These are phyloP conservation scores for Aegilops speltoides DNA, from an alignment of 176 grass and related monocot genomes.

Conservation along the genomic window DNA sequence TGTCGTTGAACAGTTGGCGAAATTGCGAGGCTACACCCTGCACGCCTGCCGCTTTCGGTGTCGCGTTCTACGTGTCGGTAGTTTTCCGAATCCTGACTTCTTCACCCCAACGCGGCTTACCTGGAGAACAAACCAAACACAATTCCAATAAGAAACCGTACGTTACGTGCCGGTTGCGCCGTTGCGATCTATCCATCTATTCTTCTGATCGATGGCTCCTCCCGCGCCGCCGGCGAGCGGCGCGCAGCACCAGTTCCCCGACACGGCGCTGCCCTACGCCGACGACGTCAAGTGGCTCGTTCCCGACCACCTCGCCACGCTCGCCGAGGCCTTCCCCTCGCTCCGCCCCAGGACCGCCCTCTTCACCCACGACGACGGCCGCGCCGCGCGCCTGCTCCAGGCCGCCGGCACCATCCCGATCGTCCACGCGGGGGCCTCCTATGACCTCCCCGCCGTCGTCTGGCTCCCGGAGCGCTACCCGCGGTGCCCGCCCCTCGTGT, in stretches of 20 bases:
- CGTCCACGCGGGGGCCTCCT: background rate
- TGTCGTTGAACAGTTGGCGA: background rate
- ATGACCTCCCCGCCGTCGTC: background rate
- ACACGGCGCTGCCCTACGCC: background rate
- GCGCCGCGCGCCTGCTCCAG: background rate
- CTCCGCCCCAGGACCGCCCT: background rate
- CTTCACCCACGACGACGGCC: slow-evolving; percentile 6
- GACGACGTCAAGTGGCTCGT: background rate
- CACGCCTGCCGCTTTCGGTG: background rate
- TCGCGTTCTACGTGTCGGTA: background rate
- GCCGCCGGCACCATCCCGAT: slow-evolving; percentile 11
- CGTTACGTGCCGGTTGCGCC: too few relatives aligned
- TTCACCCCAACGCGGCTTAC: background rate
- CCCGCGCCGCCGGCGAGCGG: background rate
- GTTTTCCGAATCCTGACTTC: background rate
- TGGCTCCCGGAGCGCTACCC: slow-evolving; percentile 5
- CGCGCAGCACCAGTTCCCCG: background rate
- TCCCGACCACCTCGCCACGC: background rate
- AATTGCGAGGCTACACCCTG: background rate
- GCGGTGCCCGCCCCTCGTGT: background rate
- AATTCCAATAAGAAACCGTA: background rate
- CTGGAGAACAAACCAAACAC: background rate
- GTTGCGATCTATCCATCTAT: background rate
- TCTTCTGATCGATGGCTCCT: background rate
- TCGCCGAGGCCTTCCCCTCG: background rate